Evolutionary conservation across 805 yeast species (phyloP).

Genomic region (Lipomyces chichibuensis): DNA sequence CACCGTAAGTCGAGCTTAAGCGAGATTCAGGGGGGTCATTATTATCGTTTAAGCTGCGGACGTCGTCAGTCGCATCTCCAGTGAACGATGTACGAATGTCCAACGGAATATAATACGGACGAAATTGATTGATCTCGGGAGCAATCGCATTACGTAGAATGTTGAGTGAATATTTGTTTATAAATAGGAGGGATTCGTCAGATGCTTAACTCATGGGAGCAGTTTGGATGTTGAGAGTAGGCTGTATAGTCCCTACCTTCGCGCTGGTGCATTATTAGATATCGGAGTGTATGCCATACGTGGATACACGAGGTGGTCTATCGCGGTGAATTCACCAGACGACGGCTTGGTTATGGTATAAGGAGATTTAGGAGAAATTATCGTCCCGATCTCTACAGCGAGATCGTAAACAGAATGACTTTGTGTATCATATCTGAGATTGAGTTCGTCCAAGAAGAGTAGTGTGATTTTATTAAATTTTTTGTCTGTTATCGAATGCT

Average conservation of each 20-base stretch:
- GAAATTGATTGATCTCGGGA: too few species aligned
- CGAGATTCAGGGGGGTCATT: too few species aligned
- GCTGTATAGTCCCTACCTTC: conserved; percentile 51
- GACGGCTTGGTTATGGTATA: conserved; percentile 18
- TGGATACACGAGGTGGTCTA: conserved; percentile 38
- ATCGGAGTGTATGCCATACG: conserved; percentile 58
- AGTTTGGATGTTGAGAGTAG: conserved; percentile 44
- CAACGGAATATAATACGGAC: too few species aligned
- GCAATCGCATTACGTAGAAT: too few species aligned
- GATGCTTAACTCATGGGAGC: too few species aligned
- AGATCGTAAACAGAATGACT: conserved; percentile 51
- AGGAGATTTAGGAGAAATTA: conserved; percentile 24
- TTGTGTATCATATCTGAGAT: conserved; percentile 47
- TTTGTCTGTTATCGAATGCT: too few species aligned
- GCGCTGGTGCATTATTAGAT: conserved; percentile 62
- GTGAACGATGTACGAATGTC: too few species aligned
- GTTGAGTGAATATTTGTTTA: too few species aligned
- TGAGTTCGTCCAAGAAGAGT: neutral
- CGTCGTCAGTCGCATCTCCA: too few species aligned
- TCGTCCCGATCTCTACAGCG: conserved; percentile 21
- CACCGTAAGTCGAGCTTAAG: too few species aligned
- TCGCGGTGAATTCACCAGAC: neutral
- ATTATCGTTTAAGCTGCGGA: too few species aligned
- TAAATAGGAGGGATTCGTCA: too few species aligned
- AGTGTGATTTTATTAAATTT: neutral